Evolutionary conservation across 202 grass and related monocot species (phyloP).

Genomic region (Brachypodium distachyon): DNA sequence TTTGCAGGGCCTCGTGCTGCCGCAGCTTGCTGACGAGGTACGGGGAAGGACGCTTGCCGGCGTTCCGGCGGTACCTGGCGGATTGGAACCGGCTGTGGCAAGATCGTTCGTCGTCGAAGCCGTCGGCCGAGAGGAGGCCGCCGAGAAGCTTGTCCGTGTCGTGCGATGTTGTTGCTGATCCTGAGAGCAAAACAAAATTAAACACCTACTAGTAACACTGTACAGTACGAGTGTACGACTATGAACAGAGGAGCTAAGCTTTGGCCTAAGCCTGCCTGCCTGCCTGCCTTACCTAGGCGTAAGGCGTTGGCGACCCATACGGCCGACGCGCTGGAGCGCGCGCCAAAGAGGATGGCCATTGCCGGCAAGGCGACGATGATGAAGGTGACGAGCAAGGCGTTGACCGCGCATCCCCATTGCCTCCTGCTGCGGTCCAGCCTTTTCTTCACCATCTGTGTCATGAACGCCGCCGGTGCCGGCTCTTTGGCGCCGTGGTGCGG

Average conservation of each 20-base stretch:
- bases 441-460: too few species aligned
- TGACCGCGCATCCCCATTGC: not conserved
- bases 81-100: conserved; percentile 43
- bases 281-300: not conserved
- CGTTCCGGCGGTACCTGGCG: conserved; percentile 13
- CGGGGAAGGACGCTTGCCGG: not conserved
- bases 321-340: not conserved
- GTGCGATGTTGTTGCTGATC: not conserved
- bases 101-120: conserved; percentile 9
- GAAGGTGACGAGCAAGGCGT: not conserved
- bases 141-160: conserved; percentile 46
- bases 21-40: conserved; percentile 32
- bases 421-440: not conserved
- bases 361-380: not conserved
- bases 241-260: not conserved
- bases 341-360: not conserved
- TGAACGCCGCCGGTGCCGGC: too few species aligned
- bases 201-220: not conserved
- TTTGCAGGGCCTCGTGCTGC: conserved; percentile 20
- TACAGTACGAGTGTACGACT: not conserved
- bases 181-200: not conserved
- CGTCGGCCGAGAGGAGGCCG: conserved; percentile 26
- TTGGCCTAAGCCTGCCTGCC: not conserved
- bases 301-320: conserved; percentile 3
- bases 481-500: too few species aligned